phyloP scores from a whole-genome alignment of 257 asterid genomes.

The Przewalskia tangutica region DNA sequence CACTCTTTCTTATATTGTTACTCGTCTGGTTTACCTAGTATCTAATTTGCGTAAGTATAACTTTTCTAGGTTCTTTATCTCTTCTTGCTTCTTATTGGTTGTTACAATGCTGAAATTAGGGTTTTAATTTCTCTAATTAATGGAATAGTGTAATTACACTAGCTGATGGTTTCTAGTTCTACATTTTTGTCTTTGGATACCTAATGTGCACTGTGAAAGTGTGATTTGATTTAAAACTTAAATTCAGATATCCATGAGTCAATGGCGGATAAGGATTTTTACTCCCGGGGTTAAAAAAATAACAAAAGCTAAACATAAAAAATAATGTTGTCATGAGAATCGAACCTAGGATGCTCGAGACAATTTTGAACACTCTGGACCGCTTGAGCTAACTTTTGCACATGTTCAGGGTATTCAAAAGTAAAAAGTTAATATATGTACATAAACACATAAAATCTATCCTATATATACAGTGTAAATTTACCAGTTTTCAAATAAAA shows the following conservation, averaged over 20 bases:
- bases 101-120: neutral
- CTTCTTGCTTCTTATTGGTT: neutral
- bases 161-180: neutral
- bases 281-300: too few relatives aligned
- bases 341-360: too few relatives aligned
- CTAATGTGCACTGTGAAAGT: neutral
- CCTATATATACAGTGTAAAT: too few relatives aligned
- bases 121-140: neutral
- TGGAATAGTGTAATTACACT: neutral
- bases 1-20: neutral
- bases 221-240: neutral
- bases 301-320: too few relatives aligned
- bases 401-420: too few relatives aligned
- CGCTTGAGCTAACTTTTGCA: too few relatives aligned
- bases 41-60: neutral
- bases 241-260: neutral
- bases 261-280: too few relatives aligned
- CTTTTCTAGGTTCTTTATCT: neutral
- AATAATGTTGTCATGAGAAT: too few relatives aligned
- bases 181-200: neutral
- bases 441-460: too few relatives aligned
- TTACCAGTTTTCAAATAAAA: too few relatives aligned
- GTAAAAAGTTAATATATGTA: too few relatives aligned
- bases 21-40: neutral
- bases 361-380: too few relatives aligned